Conservation (phyloP, 768 basidiomycete genomes). For the Boletus eberwhitei region DNA sequence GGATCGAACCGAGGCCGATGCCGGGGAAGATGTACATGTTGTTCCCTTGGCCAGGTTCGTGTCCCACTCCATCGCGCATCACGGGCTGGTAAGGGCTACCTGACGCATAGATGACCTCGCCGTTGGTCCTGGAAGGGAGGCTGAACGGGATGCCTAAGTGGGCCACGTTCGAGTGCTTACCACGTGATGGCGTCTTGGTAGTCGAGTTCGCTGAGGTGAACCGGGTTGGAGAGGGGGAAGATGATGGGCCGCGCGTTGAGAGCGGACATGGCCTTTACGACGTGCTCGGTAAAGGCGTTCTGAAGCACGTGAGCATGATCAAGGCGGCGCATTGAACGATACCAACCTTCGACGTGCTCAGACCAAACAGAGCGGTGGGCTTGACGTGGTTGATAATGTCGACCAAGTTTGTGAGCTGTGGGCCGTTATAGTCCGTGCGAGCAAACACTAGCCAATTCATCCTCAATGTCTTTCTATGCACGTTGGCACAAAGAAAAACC, state of each 20-base stretch:
- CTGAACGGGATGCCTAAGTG: background rate
- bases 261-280: constrained; percentile 59
- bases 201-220: constrained; percentile 57
- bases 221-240: constrained; percentile 78
- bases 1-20: constrained; percentile 60
- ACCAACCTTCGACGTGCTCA: constrained; percentile 53
- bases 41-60: constrained; percentile 75
- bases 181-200: constrained; percentile 58
- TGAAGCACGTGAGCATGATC: constrained; percentile 9
- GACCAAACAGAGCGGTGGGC: constrained; percentile 74
- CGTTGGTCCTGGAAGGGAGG: constrained; percentile 49
- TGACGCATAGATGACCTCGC: constrained; percentile 66
- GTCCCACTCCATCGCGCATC: constrained; percentile 42
- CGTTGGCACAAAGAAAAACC: background rate
- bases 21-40: constrained; percentile 73
- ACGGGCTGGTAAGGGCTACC: constrained; percentile 66
- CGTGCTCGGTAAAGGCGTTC: constrained; percentile 61
- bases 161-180: constrained; percentile 28
- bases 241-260: constrained; percentile 72
- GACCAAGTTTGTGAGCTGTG: constrained; percentile 54
- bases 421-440: constrained; percentile 64
- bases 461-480: background rate
- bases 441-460: constrained; percentile 52
- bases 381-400: constrained; percentile 71
- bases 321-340: background rate